phyloP scores from a whole-genome alignment of 2,329 filamentous ascomycete genomes.

The Cyphellophora attinorum region DNA sequence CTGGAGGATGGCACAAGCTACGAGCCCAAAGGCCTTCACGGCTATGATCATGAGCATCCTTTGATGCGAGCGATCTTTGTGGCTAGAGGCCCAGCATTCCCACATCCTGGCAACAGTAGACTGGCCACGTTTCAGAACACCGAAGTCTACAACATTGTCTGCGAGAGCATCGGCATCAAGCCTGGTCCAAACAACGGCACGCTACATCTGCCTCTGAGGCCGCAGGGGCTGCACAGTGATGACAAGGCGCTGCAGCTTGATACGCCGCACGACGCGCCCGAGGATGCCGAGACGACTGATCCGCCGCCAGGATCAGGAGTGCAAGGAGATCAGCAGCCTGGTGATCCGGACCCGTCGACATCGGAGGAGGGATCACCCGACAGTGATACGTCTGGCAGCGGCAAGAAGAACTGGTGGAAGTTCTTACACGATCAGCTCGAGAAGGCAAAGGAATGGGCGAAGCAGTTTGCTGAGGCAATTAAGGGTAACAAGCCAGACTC shows the following conservation, averaged over 20 bases:
- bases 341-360: not conserved
- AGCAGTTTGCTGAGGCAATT: slow-evolving; percentile 16
- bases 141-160: slow-evolving; percentile 90
- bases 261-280: slow-evolving; percentile 8
- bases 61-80: slow-evolving; percentile 95
- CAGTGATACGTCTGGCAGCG: slow-evolving; percentile 1
- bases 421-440: slow-evolving; percentile 17
- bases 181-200: slow-evolving; percentile 83
- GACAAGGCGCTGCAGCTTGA: slow-evolving; percentile 20
- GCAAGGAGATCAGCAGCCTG: slow-evolving; percentile 1
- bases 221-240: slow-evolving; percentile 36
- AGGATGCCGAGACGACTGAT: slow-evolving; percentile 2
- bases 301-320: not conserved
- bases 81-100: slow-evolving; percentile 84
- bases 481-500: slow-evolving; percentile 15
- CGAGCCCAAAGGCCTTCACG: slow-evolving; percentile 75
- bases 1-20: slow-evolving; percentile 58
- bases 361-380: not conserved
- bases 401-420: slow-evolving; percentile 15
- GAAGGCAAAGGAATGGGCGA: slow-evolving; percentile 19
- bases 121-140: slow-evolving; percentile 83
- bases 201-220: slow-evolving; percentile 41
- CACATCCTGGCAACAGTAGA: slow-evolving; percentile 70
- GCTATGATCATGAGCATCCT: slow-evolving; percentile 89
- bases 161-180: slow-evolving; percentile 68